phyloP scores from a whole-genome alignment of 2,329 filamentous ascomycete species.

The Diaporthe capsici region DNA sequence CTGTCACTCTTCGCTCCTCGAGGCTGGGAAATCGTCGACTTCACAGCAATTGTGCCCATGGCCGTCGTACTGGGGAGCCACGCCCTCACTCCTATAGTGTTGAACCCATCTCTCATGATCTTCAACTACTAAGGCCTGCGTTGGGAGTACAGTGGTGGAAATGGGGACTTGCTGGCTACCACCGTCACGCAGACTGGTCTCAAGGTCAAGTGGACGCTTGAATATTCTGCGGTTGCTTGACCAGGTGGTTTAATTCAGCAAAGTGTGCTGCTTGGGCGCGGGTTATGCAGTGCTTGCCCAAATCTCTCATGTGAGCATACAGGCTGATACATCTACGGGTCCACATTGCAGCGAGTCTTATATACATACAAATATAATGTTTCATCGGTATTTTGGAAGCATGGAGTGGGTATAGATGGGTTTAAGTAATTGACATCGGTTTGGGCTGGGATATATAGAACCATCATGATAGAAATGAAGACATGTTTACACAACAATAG shows the following conservation, averaged over 20 bases:
- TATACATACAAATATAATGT: neutral
- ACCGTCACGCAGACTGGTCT: neutral
- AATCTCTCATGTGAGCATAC: neutral
- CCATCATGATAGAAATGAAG: neutral
- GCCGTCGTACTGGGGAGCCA: slow-evolving; percentile 66
- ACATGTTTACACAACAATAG: neutral
- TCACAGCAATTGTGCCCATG: slow-evolving; percentile 72
- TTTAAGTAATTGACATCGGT: neutral
- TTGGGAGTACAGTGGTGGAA: neutral
- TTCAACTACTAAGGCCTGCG: slow-evolving; percentile 64
- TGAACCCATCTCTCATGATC: slow-evolving; percentile 74
- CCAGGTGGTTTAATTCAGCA: neutral
- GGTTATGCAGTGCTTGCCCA: neutral
- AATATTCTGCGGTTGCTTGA: neutral
- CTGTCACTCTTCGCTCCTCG: slow-evolving; percentile 59
- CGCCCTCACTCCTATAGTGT: slow-evolving; percentile 68
- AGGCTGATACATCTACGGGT: neutral
- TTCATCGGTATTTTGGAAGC: neutral
- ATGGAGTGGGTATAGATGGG: slow-evolving; percentile 13
- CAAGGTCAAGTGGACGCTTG: neutral
- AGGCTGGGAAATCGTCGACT: slow-evolving; percentile 68
- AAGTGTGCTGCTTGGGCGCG: neutral
- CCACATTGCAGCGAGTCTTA: neutral
- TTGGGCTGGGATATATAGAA: slow-evolving; percentile 6
- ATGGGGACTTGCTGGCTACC: neutral